phyloP scores from a whole-genome alignment of 352 stramenopile species.

The Thalassiosira mediterranea region DNA sequence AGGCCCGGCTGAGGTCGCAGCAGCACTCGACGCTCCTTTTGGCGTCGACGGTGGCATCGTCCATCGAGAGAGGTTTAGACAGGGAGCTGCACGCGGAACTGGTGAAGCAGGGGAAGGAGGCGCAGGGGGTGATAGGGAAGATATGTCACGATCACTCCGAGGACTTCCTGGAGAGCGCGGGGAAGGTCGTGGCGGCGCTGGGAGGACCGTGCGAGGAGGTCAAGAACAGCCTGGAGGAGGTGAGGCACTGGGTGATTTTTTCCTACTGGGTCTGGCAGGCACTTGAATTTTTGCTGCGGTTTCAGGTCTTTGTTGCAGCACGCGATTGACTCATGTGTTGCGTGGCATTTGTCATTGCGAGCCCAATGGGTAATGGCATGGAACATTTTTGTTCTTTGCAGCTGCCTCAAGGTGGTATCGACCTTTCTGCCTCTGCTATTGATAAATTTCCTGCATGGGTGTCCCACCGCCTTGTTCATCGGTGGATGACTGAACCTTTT shows the following conservation, averaged over 20 bases:
- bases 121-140: conserved; percentile 63
- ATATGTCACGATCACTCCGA: conserved; percentile 84
- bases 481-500: no score
- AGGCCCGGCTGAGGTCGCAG: conserved; percentile 31
- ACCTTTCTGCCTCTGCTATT: no score
- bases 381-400: no score
- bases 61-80: conserved; percentile 80
- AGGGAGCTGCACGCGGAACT: conserved; percentile 77
- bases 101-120: conserved; percentile 73
- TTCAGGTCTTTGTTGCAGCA: no score
- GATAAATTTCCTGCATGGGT: no score
- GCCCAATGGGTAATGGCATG: no score
- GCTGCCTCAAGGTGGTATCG: no score
- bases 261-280: no score
- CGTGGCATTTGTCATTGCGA: no score
- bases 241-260: conserved; percentile 20
- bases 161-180: conserved; percentile 77
- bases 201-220: conserved; percentile 70
- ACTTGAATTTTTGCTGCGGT: no score
- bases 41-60: conserved; percentile 66
- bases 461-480: no score
- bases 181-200: conserved; percentile 72
- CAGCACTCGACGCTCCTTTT: conserved; percentile 51
- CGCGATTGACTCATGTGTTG: no score
- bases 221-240: conserved; percentile 56